Evolutionary conservation across 2,329 filamentous ascomycete genomes (phyloP).

Genomic region (Aspergillus chevalieri): DNA sequence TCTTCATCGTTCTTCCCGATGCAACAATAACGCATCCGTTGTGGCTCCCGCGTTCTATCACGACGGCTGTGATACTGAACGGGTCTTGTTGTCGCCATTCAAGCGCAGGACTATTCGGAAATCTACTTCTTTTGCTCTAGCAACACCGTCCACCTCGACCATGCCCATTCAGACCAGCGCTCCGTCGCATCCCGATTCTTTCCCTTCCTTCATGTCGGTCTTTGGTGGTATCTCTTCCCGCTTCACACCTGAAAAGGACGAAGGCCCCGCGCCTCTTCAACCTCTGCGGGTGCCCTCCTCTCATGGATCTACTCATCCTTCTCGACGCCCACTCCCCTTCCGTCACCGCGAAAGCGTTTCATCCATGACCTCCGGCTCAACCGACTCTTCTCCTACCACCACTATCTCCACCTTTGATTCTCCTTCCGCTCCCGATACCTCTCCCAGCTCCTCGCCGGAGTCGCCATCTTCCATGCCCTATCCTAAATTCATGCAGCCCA

Average conservation of each 20-base stretch:
- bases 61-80: conserved; percentile 21
- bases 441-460: conserved; percentile 86
- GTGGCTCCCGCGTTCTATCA: conserved; percentile 16
- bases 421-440: conserved; percentile 81
- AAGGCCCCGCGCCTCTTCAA: conserved; percentile 19
- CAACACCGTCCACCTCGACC: conserved; percentile 10
- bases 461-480: conserved; percentile 70
- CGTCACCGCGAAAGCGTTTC: conserved; percentile 41
- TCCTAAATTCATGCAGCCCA: conserved; percentile 31
- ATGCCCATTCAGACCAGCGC: conserved; percentile 38
- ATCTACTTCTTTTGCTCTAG: not conserved
- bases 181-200: conserved; percentile 38
- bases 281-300: conserved; percentile 20
- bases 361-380: conserved; percentile 63
- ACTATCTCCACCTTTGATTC: conserved; percentile 90
- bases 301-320: conserved; percentile 20
- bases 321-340: conserved; percentile 22
- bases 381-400: conserved; percentile 90
- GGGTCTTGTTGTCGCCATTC: conserved; percentile 18
- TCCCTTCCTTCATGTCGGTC: conserved; percentile 50
- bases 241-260: conserved; percentile 19
- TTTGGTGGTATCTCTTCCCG: conserved; percentile 38
- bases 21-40: conserved; percentile 18
- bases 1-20: conserved; percentile 22
- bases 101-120: conserved; percentile 22